Evolutionary conservation across 1,284 basidiomycete genomes (phyloP), one percentile per base, ranked within the genome.

Genomic region (Boletellus deceptivus): DNA sequence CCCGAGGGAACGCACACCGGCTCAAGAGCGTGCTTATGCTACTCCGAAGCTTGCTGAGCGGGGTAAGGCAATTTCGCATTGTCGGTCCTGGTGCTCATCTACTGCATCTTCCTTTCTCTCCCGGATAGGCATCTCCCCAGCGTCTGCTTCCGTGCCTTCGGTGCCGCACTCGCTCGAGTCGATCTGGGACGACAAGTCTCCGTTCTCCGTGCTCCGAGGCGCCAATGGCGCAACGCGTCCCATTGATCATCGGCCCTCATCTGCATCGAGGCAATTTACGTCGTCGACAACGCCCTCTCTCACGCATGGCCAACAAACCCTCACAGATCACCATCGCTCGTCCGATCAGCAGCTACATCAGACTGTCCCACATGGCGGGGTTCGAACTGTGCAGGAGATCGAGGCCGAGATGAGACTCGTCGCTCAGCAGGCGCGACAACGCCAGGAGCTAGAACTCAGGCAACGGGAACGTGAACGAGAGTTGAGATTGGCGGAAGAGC

Each of bases 311-410:
- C 63, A 56, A 47, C 65, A 66, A 25, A 37, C 44, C 10, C 39
- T 55, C 20, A 31, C 42, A 8, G 64, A 62, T 52, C 62, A 56
- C 24, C 53, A 68, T 52, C 62, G 59, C 14, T 42, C 69, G 7
- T 64, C 68, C 7, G 62, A 74, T 51, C 69, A 67, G 36, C 66
- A 53, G 55, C 24, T 62, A 24, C 52, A 58, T 45, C 70, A 62
- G 43, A 59, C 57, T 46, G 67, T 65, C 57, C 66, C 60, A 29
- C 72, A 71, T 51, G 67, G 63, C n/a, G 80, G 83, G 34, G 79
- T 83, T 29, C 83, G 88, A 50, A 96, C 93, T 0, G 70, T 98
- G 24, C 91, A 94, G 58, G 93, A 98, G 68, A 91, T 98, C 55
- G 96, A 99, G 68, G 88, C 90, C 4, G 92, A 98, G 70, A 91